Base-by-base conservation (phyloP, 495 filamentous ascomycete genomes). In the Podospora conica region DNA sequence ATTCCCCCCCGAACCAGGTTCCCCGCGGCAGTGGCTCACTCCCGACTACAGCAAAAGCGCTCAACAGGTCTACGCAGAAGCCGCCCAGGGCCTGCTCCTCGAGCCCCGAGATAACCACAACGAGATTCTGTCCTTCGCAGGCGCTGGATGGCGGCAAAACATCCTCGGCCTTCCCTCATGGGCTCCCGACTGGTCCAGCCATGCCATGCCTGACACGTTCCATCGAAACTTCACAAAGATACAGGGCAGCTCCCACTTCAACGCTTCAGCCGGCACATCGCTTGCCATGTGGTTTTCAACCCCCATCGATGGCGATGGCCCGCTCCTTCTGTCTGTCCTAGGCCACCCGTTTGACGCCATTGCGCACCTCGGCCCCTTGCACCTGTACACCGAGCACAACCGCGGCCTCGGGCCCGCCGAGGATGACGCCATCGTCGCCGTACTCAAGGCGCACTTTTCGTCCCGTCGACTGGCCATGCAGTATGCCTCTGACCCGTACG, bases 121-220 rank as follows among this genome's bases (percentile, higher is more conserved):
- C 28, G 24, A 62, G 9, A 62, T 62, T 20, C 7, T 62, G 10
- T 62, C 60, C 33, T 62, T 23, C 18, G 18, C 60, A 8, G 33
- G 60, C 2, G n/a, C 24, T 9, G 60, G 60, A 9, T 62, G 40
- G 28, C 60, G 18, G 28, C 60, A 31, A 15, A 54, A 54, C 31
- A 20, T 62, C 20, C 12, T 8, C 22, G 15, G 15, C 33, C 31
- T 53, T 9, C 60, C 60, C 23, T 62, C 60, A 3, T 62, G 60
- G 60, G 60, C 53, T 21, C 60, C 60, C 60, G 60, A 62, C 20
- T 62, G 60, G 60, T 23, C 28, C 28, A 24, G 33, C 12, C 33
- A 53, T 12, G 10, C 60, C 12, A 9, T 25, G 60, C 18, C 12
- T 15, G 29, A 53, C 12, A 54, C 60, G 9, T 5, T 9, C 4